phyloP scores from a whole-genome alignment of 2,329 filamentous ascomycete genomes.

The Orbilia ellipsospora region DNA sequence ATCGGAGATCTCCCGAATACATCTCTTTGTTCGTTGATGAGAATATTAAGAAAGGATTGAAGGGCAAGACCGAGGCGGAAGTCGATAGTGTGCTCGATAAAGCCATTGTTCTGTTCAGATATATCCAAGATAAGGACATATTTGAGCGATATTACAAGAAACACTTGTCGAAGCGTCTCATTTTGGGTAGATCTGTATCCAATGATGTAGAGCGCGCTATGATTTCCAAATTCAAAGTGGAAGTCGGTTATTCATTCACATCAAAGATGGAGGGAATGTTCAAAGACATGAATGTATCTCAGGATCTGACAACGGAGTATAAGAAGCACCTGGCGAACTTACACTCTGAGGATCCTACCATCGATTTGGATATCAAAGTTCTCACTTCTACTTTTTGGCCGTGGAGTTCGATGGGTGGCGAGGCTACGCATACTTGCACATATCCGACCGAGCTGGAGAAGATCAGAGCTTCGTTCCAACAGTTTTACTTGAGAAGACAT shows the following conservation, averaged over 20 bases:
- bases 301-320: slow-evolving; percentile 82
- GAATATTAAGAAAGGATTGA: slow-evolving; percentile 91
- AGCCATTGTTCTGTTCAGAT: slow-evolving; percentile 86
- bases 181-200: slow-evolving; percentile 89
- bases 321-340: slow-evolving; percentile 74
- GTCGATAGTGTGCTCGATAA: slow-evolving; percentile 87
- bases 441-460: slow-evolving; percentile 80
- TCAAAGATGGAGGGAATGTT: slow-evolving; percentile 97
- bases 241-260: slow-evolving; percentile 94
- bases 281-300: slow-evolving; percentile 89
- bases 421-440: slow-evolving; percentile 71
- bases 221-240: slow-evolving; percentile 96
- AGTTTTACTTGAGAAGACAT: slow-evolving; percentile 87
- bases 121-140: slow-evolving; percentile 89
- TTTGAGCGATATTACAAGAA: slow-evolving; percentile 99
- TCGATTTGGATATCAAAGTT: slow-evolving; percentile 85
- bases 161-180: slow-evolving; percentile 85
- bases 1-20: slow-evolving; percentile 84
- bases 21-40: slow-evolving; percentile 97
- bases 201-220: slow-evolving; percentile 94
- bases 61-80: slow-evolving; percentile 89
- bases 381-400: slow-evolving; percentile 97
- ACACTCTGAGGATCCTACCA: slow-evolving; percentile 70
- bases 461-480: slow-evolving; percentile 84
- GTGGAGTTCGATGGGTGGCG: slow-evolving; percentile 81